Evolutionary conservation across 495 filamentous ascomycete genomes (phyloP).

Genomic region (Eremomyces bilateralis): DNA sequence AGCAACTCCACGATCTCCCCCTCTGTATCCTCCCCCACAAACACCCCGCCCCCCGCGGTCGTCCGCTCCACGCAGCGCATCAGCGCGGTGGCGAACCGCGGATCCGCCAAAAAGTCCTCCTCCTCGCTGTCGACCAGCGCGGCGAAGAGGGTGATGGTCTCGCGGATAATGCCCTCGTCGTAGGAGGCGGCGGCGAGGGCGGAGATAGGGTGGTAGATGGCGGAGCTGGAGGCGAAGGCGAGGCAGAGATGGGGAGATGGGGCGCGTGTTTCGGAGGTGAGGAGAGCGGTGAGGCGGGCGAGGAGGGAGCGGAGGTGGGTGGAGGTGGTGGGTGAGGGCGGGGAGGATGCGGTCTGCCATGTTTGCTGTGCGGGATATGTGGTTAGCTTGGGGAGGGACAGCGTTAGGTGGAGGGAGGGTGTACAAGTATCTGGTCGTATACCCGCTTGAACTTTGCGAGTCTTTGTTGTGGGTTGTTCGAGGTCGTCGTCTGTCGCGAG

Average conservation of each 20-base stretch:
- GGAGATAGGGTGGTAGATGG: conserved; percentile 69
- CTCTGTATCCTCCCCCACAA: conserved; percentile 48
- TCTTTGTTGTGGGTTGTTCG: conserved; percentile 64
- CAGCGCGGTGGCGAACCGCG: conserved; percentile 60
- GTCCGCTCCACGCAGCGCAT: conserved; percentile 59
- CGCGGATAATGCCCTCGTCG: conserved; percentile 57
- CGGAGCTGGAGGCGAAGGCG: conserved; percentile 55
- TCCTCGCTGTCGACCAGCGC: conserved; percentile 89
- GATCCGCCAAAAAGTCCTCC: conserved; percentile 72
- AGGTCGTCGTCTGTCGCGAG: conserved; percentile 35
- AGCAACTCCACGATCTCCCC: conserved; percentile 70
- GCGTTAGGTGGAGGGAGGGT: conserved; percentile 2
- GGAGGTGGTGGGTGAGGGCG: conserved; percentile 28
- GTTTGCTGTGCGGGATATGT: conserved; percentile 32
- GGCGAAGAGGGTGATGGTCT: conserved; percentile 66
- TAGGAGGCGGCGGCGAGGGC: conserved; percentile 63
- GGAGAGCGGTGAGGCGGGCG: conserved; percentile 49
- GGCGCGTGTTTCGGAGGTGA: conserved; percentile 73
- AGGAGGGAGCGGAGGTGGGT: conserved; percentile 31
- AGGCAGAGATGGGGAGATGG: conserved; percentile 78
- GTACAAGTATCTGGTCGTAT: conserved; percentile 66
- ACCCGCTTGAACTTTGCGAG: conserved; percentile 75
- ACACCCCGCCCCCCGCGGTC: conserved; percentile 28
- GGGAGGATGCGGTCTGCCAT: conserved; percentile 41
- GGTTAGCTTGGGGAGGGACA: conserved; percentile 2